phyloP scores from a whole-genome alignment of 306 rosid species.

The Begonia loranthoides region DNA sequence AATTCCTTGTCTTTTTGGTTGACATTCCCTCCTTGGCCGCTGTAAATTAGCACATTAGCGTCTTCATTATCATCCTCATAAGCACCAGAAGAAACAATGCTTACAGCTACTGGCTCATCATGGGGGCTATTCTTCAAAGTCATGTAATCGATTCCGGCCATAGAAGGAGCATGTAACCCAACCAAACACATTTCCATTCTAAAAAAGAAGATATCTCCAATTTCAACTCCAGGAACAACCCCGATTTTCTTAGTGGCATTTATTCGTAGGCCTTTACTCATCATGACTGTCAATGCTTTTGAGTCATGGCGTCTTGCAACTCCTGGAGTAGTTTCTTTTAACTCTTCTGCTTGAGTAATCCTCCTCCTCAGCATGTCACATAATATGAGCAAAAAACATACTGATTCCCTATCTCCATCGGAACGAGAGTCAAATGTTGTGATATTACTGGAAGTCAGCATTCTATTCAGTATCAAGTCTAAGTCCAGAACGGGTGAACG shows the following conservation, averaged over 20 bases:
- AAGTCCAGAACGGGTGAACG: conserved; percentile 28
- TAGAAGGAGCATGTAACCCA: conserved; percentile 75
- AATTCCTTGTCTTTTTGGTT: conserved; percentile 44
- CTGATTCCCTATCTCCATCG: conserved; percentile 40
- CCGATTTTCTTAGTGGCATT: conserved; percentile 57
- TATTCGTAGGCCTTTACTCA: conserved; percentile 70
- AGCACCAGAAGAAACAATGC: conserved; percentile 92
- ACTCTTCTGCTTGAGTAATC: conserved; percentile 57
- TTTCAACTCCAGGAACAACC: conserved; percentile 64
- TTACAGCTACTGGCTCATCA: conserved; percentile 82
- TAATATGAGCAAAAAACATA: conserved; percentile 30
- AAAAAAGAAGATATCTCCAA: conserved; percentile 86
- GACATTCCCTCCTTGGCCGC: conserved; percentile 81
- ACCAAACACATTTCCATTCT: conserved; percentile 75
- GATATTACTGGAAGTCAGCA: conserved; percentile 33
- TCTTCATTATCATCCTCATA: conserved; percentile 69
- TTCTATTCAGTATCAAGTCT: conserved; percentile 31
- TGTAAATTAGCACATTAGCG: conserved; percentile 65
- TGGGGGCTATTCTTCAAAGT: conserved; percentile 42
- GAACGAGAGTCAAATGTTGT: conserved; percentile 27
- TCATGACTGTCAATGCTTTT: conserved; percentile 48
- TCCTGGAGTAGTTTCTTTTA: conserved; percentile 35
- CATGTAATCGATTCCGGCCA: conserved; percentile 93
- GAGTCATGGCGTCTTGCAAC: conserved; percentile 62
- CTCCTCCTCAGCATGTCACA: conserved; percentile 59